These are phyloP conservation scores for Gossypium lobatum DNA, from an alignment of 441 rosid genomes.

Conservation along the genomic window DNA sequence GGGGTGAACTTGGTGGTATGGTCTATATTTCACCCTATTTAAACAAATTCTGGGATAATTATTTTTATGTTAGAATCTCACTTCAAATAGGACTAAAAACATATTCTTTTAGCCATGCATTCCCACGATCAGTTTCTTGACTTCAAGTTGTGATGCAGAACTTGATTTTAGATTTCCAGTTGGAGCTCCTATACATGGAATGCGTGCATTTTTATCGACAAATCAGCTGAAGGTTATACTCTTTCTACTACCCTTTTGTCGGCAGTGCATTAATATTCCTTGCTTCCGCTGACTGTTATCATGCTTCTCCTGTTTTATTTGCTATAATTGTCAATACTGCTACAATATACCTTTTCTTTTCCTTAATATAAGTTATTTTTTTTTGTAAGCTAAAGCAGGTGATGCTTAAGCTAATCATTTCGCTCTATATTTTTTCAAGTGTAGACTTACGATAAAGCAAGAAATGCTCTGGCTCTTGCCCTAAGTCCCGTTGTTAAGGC, in stretches of 20 bases:
- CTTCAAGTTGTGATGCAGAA: conserved; percentile 45
- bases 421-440: conserved; percentile 10
- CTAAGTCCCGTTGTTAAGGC: conserved; percentile 93
- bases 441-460: conserved; percentile 90
- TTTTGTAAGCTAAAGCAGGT: neutral
- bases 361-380: neutral
- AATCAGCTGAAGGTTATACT: conserved; percentile 75
- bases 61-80: neutral
- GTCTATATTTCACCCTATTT: conserved; percentile 14
- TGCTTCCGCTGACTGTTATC: neutral
- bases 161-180: conserved; percentile 90
- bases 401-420: neutral
- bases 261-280: neutral
- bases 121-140: conserved; percentile 13
- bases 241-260: neutral
- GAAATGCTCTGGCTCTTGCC: conserved; percentile 93
- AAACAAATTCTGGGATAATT: neutral
- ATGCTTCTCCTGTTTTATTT: neutral
- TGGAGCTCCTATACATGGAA: conserved; percentile 97
- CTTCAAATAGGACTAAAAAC: neutral
- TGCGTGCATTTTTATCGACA: conserved; percentile 74
- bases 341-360: neutral
- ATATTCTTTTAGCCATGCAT: neutral
- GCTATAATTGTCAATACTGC: neutral
- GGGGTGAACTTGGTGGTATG: conserved; percentile 80